Evolutionary conservation across 768 basidiomycete genomes (phyloP), one percentile per base, ranked within the genome.

Genomic region (Termitomyces eurrhizus): DNA sequence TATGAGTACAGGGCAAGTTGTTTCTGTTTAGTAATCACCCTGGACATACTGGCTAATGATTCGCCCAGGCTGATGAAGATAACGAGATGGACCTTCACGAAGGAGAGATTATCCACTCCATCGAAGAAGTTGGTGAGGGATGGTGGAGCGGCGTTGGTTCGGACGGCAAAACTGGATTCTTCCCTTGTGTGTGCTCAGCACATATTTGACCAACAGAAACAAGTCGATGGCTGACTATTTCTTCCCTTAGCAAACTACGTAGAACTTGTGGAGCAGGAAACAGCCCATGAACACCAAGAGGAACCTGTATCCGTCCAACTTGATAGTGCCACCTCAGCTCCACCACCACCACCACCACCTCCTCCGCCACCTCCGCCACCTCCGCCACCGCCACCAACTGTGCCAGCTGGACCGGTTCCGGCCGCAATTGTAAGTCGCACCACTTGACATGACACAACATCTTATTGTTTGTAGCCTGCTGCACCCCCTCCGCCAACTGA

Each of bases 61-160:
- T n/a, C 35, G 16, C 57, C 16, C 48, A 89, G 85, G 90, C 90
- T 16, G 78, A 86, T 12, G 92, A 93, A 73, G 90, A 93, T 62
- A 94, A 94, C 67, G 95, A 98, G 70, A 85, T 98, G 77, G 72
- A 72, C 59, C 80, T 97, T 26, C 64, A 76, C 1, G 94, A 96
- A 71, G 92, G 93, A 49, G 92, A 95, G 68, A 73, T 87, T 39
- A 85, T 97, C 52, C 85, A 89, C 58, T 83, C 90, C 64, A 85
- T 96, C 51, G 91, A 94, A 72, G 86, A 92, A 72, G 73, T 92
- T 16, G 92, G 89, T 65, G 90, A 92, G 65, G 91, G 92, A 7
- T 98, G 95, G 95, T 97, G 95, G 95, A 83, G 78, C 60, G 95
- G 93, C 24, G 77, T 85, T 52, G 87, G 86, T 35, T 74, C 79